Evolutionary conservation across 768 basidiomycete species (phyloP).

Genomic region (Mycena galericulata): DNA sequence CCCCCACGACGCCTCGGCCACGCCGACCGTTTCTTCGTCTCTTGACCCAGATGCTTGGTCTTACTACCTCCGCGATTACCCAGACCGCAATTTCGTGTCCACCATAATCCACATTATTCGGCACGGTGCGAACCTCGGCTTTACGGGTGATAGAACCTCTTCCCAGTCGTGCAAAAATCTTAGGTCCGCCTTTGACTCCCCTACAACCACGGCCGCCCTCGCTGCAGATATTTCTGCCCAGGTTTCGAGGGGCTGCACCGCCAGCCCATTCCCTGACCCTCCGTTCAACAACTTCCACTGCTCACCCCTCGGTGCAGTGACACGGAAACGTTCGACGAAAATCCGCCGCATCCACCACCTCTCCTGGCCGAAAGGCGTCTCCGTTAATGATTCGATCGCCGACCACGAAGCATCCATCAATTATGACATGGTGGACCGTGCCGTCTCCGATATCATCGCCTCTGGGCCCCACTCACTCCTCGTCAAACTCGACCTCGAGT

Average conservation of each 20-base stretch:
- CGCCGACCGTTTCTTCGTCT: constrained; percentile 6
- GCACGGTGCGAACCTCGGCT: constrained; percentile 30
- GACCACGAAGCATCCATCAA: constrained; percentile 30
- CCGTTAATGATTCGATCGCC: constrained; percentile 38
- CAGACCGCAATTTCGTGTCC: constrained; percentile 22
- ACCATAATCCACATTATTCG: constrained; percentile 33
- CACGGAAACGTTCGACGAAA: constrained; percentile 33
- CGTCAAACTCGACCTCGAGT: constrained; percentile 8
- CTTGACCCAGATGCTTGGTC: constrained; percentile 22
- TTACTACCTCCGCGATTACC: constrained; percentile 26
- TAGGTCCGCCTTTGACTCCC: constrained; percentile 36
- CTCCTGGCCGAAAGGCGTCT: constrained; percentile 33
- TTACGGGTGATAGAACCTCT: constrained; percentile 1
- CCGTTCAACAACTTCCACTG: constrained; percentile 37
- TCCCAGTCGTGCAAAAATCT: constrained; percentile 36
- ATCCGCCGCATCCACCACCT: constrained; percentile 36
- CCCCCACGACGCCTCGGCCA: neutral
- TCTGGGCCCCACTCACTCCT: constrained; percentile 1
- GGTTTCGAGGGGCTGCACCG: constrained; percentile 22
- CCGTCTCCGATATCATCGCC: neutral
- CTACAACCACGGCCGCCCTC: constrained; percentile 11
- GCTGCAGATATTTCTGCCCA: constrained; percentile 14
- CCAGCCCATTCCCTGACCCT: constrained; percentile 37
- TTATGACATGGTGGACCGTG: constrained; percentile 4
- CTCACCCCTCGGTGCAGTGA: constrained; percentile 38